Evolutionary conservation across 2,329 filamentous ascomycete species (phyloP).

Genomic region (Acarospora socialis): DNA sequence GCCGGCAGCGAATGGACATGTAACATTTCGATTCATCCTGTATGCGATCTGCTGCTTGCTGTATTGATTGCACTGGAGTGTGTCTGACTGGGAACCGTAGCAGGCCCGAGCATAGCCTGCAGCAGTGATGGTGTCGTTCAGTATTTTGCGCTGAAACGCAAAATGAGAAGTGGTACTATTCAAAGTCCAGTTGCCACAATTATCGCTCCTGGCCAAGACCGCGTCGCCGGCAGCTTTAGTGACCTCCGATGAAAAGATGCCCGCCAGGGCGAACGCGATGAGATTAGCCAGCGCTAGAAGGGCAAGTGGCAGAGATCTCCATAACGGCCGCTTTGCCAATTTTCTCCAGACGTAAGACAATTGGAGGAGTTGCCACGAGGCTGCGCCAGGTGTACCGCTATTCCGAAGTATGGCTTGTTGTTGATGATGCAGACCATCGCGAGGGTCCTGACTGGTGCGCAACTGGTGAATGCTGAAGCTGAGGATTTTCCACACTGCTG

Average conservation of each 20-base stretch:
- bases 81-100: constrained; percentile 12
- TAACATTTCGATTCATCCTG: constrained; percentile 10
- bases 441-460: constrained; percentile 2
- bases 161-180: constrained; percentile 6
- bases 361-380: constrained; percentile 6
- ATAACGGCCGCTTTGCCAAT: constrained; percentile 4
- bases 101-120: constrained; percentile 16
- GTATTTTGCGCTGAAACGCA: constrained; percentile 5
- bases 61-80: constrained; percentile 12
- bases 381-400: constrained; percentile 1
- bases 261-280: constrained; percentile 16
- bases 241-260: constrained; percentile 22
- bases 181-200: constrained; percentile 17
- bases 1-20: constrained; percentile 8
- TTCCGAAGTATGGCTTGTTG: constrained; percentile 10
- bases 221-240: constrained; percentile 20
- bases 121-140: constrained; percentile 16
- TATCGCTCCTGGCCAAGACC: constrained; percentile 18
- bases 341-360: constrained; percentile 10
- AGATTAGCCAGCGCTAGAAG: constrained; percentile 15
- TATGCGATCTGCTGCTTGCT: constrained; percentile 8
- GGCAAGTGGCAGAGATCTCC: constrained; percentile 15
- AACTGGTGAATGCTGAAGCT: constrained; percentile 9
- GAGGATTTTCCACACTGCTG: constrained; percentile 10
- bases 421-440: constrained; percentile 9